Percentiles rank a stretch among this genome's conserved stretches.
phyloP scores from a whole-genome alignment of 2,329 filamentous ascomycete species.

The Fusarium proliferatum region DNA sequence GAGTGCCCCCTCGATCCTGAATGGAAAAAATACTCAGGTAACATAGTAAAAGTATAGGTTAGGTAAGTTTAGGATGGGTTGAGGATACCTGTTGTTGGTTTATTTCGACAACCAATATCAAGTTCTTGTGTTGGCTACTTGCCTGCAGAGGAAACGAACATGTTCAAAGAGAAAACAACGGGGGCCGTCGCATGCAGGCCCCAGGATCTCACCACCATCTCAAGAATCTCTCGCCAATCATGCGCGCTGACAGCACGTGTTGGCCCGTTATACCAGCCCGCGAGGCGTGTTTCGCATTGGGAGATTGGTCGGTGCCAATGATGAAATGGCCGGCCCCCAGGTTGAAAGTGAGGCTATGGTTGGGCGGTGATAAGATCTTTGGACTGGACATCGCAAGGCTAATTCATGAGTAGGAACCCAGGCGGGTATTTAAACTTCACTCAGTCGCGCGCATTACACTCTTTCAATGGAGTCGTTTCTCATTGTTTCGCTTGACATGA shows the following conservation, averaged over 20 bases:
- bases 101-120: too few species aligned
- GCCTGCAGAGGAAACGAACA: constrained; percentile 1
- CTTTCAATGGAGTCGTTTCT: too few species aligned
- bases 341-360: background rate
- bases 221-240: constrained; percentile 29
- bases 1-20: background rate
- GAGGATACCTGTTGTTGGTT: too few species aligned
- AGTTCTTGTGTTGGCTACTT: too few species aligned
- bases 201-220: constrained; percentile 16
- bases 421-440: background rate
- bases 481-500: background rate
- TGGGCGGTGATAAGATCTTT: background rate
- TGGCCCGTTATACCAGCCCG: constrained; percentile 11
- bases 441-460: background rate
- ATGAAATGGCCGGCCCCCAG: background rate
- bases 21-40: too few species aligned
- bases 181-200: background rate
- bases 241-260: background rate
- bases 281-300: constrained; percentile 15
- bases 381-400: background rate
- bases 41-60: too few species aligned
- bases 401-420: background rate
- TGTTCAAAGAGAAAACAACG: constrained; percentile 16
- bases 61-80: too few species aligned
- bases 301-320: background rate